Conservation (phyloP, 257 asterid genomes). For the Nicotiana tabacum region DNA sequence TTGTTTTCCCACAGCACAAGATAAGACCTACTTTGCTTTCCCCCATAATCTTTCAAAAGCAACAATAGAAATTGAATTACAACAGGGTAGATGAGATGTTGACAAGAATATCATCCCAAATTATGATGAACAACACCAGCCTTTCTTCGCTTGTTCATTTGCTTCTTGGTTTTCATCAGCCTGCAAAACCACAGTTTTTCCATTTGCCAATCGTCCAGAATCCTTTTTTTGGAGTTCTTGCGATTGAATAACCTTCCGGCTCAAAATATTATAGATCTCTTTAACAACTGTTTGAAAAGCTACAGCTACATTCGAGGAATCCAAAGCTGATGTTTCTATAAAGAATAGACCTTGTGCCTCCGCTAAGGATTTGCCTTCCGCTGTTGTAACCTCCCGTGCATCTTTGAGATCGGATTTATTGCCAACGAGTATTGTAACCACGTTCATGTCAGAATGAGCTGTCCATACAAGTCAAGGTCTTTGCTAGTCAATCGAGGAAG, state of each 20-base stretch:
- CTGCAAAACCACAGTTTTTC: conserved; percentile 67
- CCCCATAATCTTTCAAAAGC: conserved; percentile 1
- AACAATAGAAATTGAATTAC: conserved; percentile 7
- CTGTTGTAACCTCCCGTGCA: conserved; percentile 84
- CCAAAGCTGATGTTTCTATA: conserved; percentile 92
- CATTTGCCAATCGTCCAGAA: conserved; percentile 43
- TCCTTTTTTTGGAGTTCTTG: conserved; percentile 75
- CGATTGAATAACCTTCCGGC: conserved; percentile 91
- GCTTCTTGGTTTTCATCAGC: conserved; percentile 47
- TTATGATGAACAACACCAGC: conserved; percentile 62
- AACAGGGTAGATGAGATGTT: neutral
- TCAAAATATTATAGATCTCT: conserved; percentile 76
- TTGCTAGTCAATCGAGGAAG: no score
- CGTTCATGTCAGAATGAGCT: conserved; percentile 97
- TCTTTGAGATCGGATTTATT: conserved; percentile 88
- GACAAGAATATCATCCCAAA: neutral
- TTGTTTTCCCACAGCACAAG: conserved; percentile 23
- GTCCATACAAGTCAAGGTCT: conserved; percentile 23
- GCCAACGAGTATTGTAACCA: conserved; percentile 88
- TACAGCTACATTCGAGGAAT: conserved; percentile 67
- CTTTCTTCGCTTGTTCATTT: conserved; percentile 38
- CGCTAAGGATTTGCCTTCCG: conserved; percentile 80
- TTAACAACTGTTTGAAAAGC: conserved; percentile 83
- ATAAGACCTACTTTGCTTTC: conserved; percentile 8
- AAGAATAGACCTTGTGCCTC: conserved; percentile 81